Evolutionary conservation across 2,329 filamentous ascomycete genomes (phyloP), one percentile per base, ranked within the genome.

Genomic region (Clonostachys chloroleuca): DNA sequence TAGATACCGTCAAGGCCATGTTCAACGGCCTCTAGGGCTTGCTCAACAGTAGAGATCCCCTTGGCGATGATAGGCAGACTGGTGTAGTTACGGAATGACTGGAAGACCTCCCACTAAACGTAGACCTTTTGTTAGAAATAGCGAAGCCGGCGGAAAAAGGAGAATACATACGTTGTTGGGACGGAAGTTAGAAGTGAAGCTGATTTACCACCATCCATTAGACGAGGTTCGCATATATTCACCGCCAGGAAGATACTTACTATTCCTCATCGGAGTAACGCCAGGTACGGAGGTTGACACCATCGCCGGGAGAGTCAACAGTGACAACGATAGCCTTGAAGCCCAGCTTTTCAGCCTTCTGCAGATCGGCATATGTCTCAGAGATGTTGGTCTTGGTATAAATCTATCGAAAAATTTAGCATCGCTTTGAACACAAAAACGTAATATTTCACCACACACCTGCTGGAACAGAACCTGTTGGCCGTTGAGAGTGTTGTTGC

Each of bases 201-300:
- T 30, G 24, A 30, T 30, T 30, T 30, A 30, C 24, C 24, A 30
- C 24, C 24, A 30, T 30, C 2, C 9, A 30, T 30, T 10, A 30
- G 9, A 10, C 8, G 10, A 30, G 4, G 24, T 10, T 30, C 24
- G 8, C 24, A 30, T 4, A 30, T 30, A 24, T 30, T 30, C 9
- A 30, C 10, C 24, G 6, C 8, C 24, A 30, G 9, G 10, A 3
- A 30, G 24, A 1, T 4, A 30, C 24, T 30, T 30, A 30, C 24
- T 30, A 30, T 30, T 30, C 24, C 4, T 30, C 61, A 41, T 68
- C 67, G 18, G 55, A 60, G 49, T 60, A 69, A 24, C 68, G 66
- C 16, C 61, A 60, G 24, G 68, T 68, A 14, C 68, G 67, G 50
- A 71, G 68, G n/a, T 67, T 63, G 60, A 65, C 66, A 30, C 63